Base-by-base conservation (phyloP, 306 rosid genomes). In the Senna siamea region DNA sequence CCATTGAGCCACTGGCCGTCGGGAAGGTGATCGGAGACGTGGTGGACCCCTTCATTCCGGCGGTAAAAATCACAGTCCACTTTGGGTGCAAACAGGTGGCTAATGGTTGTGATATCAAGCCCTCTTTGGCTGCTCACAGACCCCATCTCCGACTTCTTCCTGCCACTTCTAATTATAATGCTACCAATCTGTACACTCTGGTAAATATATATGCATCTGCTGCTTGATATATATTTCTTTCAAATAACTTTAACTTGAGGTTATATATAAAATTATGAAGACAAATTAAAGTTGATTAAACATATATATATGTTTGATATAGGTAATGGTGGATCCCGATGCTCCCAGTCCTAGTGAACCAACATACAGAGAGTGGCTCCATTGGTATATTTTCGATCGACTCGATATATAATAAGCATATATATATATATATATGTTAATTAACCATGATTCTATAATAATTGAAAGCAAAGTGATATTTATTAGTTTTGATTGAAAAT, bases 321-420 rank as follows among this genome's bases (percentile, higher is more conserved):
- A 73, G 70, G 70, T 74, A 62, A 74, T 62, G 78, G 78, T 74
- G 63, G 78, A 74, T 41, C 78, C 78, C 48, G 70, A 74, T 50
- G 70, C 78, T 50, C 78, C 78, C 19, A 61, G 62, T 74, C 78
- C 78, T 13, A 74, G 78, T 26, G 78, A 74, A n/a, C 70, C 70
- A 61, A 48, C 78, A 20, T 51, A 48, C 9, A 50, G 70, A 74
- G 70, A 74, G 41, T 74, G 78, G 78, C 70, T 74, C 61, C 63
- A 74, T 34, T 74, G 78, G 78, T 74, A 74, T 18, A n/a, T n/a
- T n/a, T n/a, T n/a, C n/a, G n/a, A n/a, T n/a, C n/a, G n/a, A n/a
- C n/a, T n/a, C n/a, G n/a, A n/a, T n/a, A n/a, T n/a, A n/a, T n/a
- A n/a, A n/a, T n/a, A n/a, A n/a, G n/a, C n/a, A n/a, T n/a, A n/a